Evolutionary conservation across 2,329 filamentous ascomycete species (phyloP).

Genomic region (Zymoseptoria brevis): DNA sequence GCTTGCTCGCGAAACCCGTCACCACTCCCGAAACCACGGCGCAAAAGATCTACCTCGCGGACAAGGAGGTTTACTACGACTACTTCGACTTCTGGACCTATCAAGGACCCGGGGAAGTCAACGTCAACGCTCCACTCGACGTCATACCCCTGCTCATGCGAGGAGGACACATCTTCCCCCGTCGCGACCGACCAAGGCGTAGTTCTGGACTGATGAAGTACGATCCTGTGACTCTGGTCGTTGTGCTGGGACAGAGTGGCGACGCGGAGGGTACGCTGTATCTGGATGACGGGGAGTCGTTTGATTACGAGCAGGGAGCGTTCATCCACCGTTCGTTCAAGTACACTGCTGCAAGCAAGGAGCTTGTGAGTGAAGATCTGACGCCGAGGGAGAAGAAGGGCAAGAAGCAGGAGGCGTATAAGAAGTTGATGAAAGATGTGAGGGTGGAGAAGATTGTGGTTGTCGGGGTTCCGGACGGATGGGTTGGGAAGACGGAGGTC

Average conservation of each 20-base stretch:
- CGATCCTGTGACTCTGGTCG: conserved; percentile 88
- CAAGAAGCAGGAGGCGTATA: conserved; percentile 61
- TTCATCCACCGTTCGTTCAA: conserved; percentile 80
- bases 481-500: conserved; percentile 57
- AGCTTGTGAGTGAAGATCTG: conserved; percentile 63
- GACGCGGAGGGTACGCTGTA: conserved; percentile 79
- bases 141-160: conserved; percentile 87
- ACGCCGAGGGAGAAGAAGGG: conserved; percentile 41
- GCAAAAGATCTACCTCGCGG: conserved; percentile 77
- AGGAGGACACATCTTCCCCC: conserved; percentile 83
- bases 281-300: conserved; percentile 87
- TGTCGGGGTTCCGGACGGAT: conserved; percentile 66
- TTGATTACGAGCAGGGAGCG: conserved; percentile 75
- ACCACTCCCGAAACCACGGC: conserved; percentile 65
- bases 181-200: conserved; percentile 78
- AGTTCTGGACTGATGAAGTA: conserved; percentile 84
- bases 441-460: conserved; percentile 76
- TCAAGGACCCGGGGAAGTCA: conserved; percentile 64
- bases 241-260: conserved; percentile 60
- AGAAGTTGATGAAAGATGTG: conserved; percentile 71
- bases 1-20: conserved; percentile 86
- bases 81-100: conserved; percentile 83
- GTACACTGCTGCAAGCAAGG: conserved; percentile 48
- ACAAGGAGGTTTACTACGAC: conserved; percentile 85
- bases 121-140: conserved; percentile 69